A percentile compares a stretch with the other conserved stretches of the same genome.
Conservation (phyloP, 306 rosid species). For the Cercis canadensis region DNA sequence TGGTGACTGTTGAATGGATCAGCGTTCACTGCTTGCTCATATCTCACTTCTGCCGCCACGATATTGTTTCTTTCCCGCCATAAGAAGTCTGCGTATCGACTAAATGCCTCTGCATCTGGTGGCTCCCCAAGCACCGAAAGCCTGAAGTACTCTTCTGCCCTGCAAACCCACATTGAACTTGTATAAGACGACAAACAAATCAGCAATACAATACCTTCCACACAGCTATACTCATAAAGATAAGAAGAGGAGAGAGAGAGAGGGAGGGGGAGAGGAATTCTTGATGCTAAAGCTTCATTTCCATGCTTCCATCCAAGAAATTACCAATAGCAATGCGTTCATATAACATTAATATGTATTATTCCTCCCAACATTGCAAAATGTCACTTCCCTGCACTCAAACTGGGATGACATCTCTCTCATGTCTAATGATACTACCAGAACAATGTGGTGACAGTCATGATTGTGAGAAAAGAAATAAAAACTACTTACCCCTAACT, state of each 20-base stretch:
- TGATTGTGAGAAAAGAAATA: neutral
- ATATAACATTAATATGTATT: neutral
- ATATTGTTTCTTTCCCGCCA: conserved; percentile 63
- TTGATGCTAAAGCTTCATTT: neutral
- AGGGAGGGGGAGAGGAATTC: too few species aligned
- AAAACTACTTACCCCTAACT: neutral
- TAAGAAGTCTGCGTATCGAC: conserved; percentile 73
- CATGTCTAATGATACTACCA: neutral
- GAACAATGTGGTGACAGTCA: neutral
- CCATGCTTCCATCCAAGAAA: conserved; percentile 9
- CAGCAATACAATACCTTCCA: neutral
- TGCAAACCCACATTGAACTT: conserved; percentile 38
- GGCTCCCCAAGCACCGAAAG: conserved; percentile 53
- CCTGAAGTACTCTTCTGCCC: conserved; percentile 81
- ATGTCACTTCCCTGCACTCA: conserved; percentile 13
- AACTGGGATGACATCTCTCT: neutral
- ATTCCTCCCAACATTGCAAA: conserved; percentile 4
- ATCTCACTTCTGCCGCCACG: conserved; percentile 73
- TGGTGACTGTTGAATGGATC: conserved; percentile 58
- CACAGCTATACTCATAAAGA: too few species aligned
- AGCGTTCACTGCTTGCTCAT: conserved; percentile 64
- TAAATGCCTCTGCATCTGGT: conserved; percentile 62
- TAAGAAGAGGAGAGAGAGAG: too few species aligned
- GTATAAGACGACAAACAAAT: neutral
- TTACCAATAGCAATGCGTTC: neutral